phyloP scores from a whole-genome alignment of 2,329 filamentous ascomycete genomes.

The Penicillium frequentans region DNA sequence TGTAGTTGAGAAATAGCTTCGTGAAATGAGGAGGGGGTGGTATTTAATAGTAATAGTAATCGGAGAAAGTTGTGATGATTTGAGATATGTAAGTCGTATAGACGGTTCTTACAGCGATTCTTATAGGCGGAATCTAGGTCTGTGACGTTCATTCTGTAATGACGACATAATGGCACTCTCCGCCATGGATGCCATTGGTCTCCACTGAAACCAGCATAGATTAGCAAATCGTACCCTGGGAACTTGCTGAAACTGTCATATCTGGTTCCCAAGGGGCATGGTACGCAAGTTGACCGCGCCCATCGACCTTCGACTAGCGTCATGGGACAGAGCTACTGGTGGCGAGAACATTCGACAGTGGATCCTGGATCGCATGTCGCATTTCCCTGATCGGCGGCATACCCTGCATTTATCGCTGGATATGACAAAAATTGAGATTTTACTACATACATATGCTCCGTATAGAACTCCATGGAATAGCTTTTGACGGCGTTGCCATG shows the following conservation, averaged over 20 bases:
- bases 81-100: not conserved
- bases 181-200: constrained; percentile 7
- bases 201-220: constrained; percentile 3
- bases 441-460: not conserved
- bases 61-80: not conserved
- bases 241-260: not conserved
- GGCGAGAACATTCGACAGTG: not conserved
- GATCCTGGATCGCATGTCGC: not conserved
- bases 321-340: constrained; percentile 1
- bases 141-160: constrained; percentile 20
- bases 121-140: constrained; percentile 3
- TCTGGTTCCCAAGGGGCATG: not conserved
- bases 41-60: not conserved
- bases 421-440: not conserved
- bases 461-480: not conserved
- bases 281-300: not conserved
- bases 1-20: not conserved
- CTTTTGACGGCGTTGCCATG: not conserved
- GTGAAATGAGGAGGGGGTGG: not conserved
- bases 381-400: not conserved
- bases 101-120: not conserved
- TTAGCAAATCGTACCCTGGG: not conserved
- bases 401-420: not conserved
- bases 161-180: constrained; percentile 16
- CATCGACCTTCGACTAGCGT: not conserved